Percentiles rank a stretch among this genome's conserved stretches.
phyloP scores from a whole-genome alignment of 768 basidiomycete genomes.

The Inosperma sp. region DNA sequence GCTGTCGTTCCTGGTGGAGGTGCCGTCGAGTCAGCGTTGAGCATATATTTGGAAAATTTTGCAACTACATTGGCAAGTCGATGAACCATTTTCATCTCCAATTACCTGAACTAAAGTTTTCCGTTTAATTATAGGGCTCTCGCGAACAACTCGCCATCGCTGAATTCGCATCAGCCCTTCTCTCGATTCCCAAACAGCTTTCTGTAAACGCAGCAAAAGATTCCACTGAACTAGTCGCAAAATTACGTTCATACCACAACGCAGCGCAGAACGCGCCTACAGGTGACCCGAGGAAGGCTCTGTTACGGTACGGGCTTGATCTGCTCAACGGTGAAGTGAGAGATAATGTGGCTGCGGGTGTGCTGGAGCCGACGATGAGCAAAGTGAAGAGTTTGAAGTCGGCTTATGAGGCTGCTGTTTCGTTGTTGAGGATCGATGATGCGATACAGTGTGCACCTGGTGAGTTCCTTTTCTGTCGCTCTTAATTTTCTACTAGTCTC shows the following conservation, averaged over 20 bases:
- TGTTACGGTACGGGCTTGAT: slow-evolving; percentile 93
- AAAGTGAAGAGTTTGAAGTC: slow-evolving; percentile 97
- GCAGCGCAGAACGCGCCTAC: slow-evolving; percentile 89
- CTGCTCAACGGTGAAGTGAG: slow-evolving; percentile 90
- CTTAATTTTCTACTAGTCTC: slow-evolving; percentile 16
- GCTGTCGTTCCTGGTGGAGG: slow-evolving; percentile 95
- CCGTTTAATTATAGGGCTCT: slow-evolving; percentile 63
- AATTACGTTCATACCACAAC: slow-evolving; percentile 94
- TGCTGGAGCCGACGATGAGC: slow-evolving; percentile 94
- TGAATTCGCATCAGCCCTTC: slow-evolving; percentile 91
- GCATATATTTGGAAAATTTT: slow-evolving; percentile 98
- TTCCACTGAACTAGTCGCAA: slow-evolving; percentile 94
- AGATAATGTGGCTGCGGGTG: slow-evolving; percentile 90
- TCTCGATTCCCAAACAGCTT: slow-evolving; percentile 95
- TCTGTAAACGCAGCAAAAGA: slow-evolving; percentile 99
- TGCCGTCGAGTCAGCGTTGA: slow-evolving; percentile 93
- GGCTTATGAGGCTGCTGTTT: slow-evolving; percentile 94
- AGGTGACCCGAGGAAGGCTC: slow-evolving; percentile 86
- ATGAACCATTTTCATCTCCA: too few species aligned
- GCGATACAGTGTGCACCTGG: slow-evolving; percentile 89
- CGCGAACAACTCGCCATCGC: slow-evolving; percentile 98
- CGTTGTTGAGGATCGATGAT: slow-evolving; percentile 91
- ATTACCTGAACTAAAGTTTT: too few species aligned
- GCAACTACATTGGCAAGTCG: slow-evolving; percentile 91
- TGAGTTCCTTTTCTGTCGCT: slow-evolving; percentile 33